A percentile compares a stretch with the other conserved stretches of the same genome.
These are phyloP conservation scores for Pleomassaria siparia DNA, from an alignment of 2,329 filamentous ascomycete species.

Conservation along the genomic window DNA sequence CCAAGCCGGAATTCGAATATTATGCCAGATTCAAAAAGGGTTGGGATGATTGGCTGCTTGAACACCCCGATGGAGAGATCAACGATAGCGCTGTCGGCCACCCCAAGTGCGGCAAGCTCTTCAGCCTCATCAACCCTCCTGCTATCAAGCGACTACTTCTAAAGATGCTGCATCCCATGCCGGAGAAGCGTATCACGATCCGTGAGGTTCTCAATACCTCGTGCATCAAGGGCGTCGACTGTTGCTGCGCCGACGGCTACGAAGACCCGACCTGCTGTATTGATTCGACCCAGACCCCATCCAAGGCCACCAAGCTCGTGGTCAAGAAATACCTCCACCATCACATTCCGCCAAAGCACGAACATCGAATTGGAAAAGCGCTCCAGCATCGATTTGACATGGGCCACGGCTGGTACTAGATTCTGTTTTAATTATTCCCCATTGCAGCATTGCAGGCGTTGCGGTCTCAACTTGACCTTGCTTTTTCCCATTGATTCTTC, in stretches of 20 bases:
- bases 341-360: constrained; percentile 46
- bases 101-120: constrained; percentile 66
- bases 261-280: constrained; percentile 63
- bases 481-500: neutral
- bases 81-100: constrained; percentile 60
- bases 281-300: constrained; percentile 54
- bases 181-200: constrained; percentile 69
- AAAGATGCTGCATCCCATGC: constrained; percentile 81
- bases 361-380: constrained; percentile 38
- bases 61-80: constrained; percentile 55
- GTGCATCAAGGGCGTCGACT: constrained; percentile 75
- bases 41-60: constrained; percentile 68
- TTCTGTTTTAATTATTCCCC: neutral
- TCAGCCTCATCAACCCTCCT: constrained; percentile 67
- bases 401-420: constrained; percentile 33
- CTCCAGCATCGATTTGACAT: constrained; percentile 44
- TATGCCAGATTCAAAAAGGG: constrained; percentile 67
- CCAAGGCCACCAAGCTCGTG: constrained; percentile 35
- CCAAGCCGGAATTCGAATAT: constrained; percentile 55
- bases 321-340: constrained; percentile 47
- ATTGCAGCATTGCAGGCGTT: constrained; percentile 4
- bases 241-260: constrained; percentile 73
- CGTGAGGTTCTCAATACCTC: constrained; percentile 67
- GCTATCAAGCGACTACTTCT: constrained; percentile 68
- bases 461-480: neutral